Evolutionary conservation across 2,329 filamentous ascomycete species (phyloP).

Genomic region (Talaromyces islandicus): DNA sequence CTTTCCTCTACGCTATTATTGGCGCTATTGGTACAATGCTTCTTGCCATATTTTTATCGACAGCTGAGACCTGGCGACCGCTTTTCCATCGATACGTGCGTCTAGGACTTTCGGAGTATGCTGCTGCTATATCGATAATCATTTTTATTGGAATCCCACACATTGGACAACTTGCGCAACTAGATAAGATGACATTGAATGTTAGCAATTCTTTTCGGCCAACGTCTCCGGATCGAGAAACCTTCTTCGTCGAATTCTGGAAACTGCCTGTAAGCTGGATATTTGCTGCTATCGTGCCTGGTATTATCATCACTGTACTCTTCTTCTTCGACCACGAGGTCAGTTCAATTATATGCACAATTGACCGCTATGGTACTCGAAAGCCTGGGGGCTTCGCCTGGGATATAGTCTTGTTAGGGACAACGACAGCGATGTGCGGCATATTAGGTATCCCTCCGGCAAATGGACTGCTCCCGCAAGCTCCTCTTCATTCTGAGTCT

Average conservation of each 20-base stretch:
- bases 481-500: slow-evolving; percentile 60
- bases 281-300: slow-evolving; percentile 57
- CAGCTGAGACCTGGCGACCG: slow-evolving; percentile 56
- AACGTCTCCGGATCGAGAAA: slow-evolving; percentile 48
- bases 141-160: slow-evolving; percentile 60
- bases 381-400: slow-evolving; percentile 61
- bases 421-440: slow-evolving; percentile 59
- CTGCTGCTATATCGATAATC: slow-evolving; percentile 61
- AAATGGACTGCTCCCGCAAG: slow-evolving; percentile 61
- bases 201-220: slow-evolving; percentile 54
- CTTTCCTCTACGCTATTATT: slow-evolving; percentile 60
- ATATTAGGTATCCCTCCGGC: slow-evolving; percentile 61
- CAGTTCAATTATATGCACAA: slow-evolving; percentile 62
- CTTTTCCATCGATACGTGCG: slow-evolving; percentile 58
- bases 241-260: slow-evolving; percentile 61
- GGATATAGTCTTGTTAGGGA: slow-evolving; percentile 57
- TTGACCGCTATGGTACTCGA: slow-evolving; percentile 53
- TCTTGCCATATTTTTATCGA: slow-evolving; percentile 56
- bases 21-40: slow-evolving; percentile 60
- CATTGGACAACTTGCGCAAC: slow-evolving; percentile 51
- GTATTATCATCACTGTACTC: slow-evolving; percentile 57
- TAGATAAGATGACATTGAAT: slow-evolving; percentile 55
- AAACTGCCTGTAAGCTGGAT: slow-evolving; percentile 54
- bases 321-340: slow-evolving; percentile 68
- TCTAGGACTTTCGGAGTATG: slow-evolving; percentile 58